Percentiles rank a stretch among this genome's conserved stretches.
phyloP scores from a whole-genome alignment of 2,329 filamentous ascomycete species.

The Sporothrix schenckii region DNA sequence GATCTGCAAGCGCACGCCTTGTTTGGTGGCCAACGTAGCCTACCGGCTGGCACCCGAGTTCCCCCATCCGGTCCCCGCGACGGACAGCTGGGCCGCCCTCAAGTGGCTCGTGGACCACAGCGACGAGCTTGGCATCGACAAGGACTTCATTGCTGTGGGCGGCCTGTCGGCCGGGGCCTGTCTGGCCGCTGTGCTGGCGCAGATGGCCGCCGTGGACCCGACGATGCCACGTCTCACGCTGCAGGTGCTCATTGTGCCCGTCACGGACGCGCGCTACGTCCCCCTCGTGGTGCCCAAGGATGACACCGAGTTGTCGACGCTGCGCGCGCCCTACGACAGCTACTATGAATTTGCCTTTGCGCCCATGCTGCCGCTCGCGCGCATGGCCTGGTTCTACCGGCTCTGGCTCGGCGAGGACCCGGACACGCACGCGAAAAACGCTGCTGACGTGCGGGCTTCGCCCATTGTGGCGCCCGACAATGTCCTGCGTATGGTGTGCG shows the following conservation, averaged over 20 bases:
- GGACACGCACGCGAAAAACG: neutral
- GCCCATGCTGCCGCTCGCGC: constrained; percentile 32
- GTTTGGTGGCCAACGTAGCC: constrained; percentile 42
- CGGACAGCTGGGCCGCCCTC: constrained; percentile 45
- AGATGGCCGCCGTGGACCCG: constrained; percentile 47
- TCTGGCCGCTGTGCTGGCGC: constrained; percentile 40
- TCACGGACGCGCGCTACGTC: constrained; percentile 43
- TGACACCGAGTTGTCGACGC: neutral
- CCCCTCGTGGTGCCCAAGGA: constrained; percentile 8
- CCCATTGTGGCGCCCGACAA: constrained; percentile 26
- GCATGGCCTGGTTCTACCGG: constrained; percentile 34
- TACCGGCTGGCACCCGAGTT: constrained; percentile 57
- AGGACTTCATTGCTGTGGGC: constrained; percentile 37
- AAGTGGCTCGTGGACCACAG: constrained; percentile 44
- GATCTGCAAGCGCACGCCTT: constrained; percentile 15
- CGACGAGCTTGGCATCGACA: constrained; percentile 37
- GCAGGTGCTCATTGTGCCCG: constrained; percentile 45
- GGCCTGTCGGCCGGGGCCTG: constrained; percentile 42
- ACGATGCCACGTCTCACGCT: constrained; percentile 40
- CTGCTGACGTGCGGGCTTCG: constrained; percentile 26
- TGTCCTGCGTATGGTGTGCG: constrained; percentile 7
- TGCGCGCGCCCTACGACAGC: constrained; percentile 29
- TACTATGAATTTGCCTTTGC: constrained; percentile 30
- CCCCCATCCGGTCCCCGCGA: constrained; percentile 49
- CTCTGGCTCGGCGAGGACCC: constrained; percentile 31